Evolutionary conservation across 2,329 filamentous ascomycete species (phyloP).

Genomic region (Myriosclerotinia scirpicola): DNA sequence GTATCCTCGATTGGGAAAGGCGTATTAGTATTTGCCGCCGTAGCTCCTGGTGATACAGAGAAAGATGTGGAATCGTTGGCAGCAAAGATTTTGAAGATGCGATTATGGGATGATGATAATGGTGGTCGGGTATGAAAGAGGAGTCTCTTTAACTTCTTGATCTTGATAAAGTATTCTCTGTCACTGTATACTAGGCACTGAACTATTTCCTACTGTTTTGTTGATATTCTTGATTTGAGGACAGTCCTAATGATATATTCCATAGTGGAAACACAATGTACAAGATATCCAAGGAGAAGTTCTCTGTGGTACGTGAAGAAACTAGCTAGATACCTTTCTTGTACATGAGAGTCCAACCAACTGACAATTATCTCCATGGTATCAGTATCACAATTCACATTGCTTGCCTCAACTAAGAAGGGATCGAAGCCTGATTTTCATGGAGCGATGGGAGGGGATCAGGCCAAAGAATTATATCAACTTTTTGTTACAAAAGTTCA

Average conservation of each 20-base stretch:
- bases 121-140: slow-evolving; percentile 37
- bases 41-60: slow-evolving; percentile 85
- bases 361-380: slow-evolving; percentile 20
- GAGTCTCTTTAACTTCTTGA: neutral
- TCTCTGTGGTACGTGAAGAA: slow-evolving; percentile 69
- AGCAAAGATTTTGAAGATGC: slow-evolving; percentile 82
- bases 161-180: neutral
- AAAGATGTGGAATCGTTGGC: slow-evolving; percentile 86
- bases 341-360: neutral
- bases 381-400: slow-evolving; percentile 91
- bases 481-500: slow-evolving; percentile 78
- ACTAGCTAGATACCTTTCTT: neutral
- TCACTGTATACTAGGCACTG: neutral
- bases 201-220: neutral
- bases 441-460: slow-evolving; percentile 73
- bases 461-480: slow-evolving; percentile 80
- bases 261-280: slow-evolving; percentile 86
- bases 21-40: slow-evolving; percentile 84
- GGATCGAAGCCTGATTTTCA: slow-evolving; percentile 96
- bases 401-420: slow-evolving; percentile 91
- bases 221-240: neutral
- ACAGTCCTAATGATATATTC: slow-evolving; percentile 27
- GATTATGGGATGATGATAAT: slow-evolving; percentile 65
- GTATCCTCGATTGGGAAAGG: slow-evolving; percentile 91
- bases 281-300: slow-evolving; percentile 87